Conservation (phyloP, 306 rosid species). For the Canavalia ensiformis region DNA sequence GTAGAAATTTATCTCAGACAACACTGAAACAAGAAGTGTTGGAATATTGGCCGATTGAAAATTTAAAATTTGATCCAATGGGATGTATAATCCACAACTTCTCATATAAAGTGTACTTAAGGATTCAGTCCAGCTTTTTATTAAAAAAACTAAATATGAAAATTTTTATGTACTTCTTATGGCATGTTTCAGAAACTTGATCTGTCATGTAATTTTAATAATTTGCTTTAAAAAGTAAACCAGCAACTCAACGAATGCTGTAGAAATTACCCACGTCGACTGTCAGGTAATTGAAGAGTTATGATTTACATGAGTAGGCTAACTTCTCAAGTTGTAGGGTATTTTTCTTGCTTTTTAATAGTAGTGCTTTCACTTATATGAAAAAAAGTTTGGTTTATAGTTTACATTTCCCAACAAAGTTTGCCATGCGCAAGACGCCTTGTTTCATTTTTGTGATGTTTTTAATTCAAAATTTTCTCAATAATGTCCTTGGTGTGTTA, state of each 20-base stretch:
- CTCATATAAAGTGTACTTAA: neutral
- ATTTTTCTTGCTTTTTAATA: neutral
- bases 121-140: neutral
- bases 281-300: neutral
- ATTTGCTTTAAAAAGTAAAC: neutral
- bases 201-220: neutral
- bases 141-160: neutral
- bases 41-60: neutral
- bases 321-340: neutral
- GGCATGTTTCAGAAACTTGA: neutral
- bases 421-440: neutral
- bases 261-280: neutral
- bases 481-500: neutral
- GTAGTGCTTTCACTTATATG: neutral
- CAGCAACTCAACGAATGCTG: neutral
- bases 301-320: neutral
- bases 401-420: constrained; percentile 3
- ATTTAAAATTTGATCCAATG: neutral
- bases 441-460: constrained; percentile 2
- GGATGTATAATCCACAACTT: neutral
- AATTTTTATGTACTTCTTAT: neutral
- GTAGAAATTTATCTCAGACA: neutral
- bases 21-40: too few species aligned
- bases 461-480: neutral
- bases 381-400: neutral